phyloP scores from a whole-genome alignment of 1,284 basidiomycete species.

The Leccinum ponderosum region DNA sequence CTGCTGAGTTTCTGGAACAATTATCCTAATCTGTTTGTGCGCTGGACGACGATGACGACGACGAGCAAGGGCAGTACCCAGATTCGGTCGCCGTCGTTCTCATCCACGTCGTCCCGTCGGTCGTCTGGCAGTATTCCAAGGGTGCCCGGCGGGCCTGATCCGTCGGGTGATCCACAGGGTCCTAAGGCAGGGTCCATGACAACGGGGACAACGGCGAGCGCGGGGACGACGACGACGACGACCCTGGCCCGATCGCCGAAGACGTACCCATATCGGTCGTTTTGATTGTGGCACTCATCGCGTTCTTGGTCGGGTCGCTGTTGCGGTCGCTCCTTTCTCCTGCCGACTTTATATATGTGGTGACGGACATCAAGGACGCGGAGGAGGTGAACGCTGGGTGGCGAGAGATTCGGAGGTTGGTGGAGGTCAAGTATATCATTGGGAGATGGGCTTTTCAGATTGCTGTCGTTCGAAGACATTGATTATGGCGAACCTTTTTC shows the following conservation, averaged over 20 bases:
- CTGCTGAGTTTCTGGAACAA: conserved; percentile 45
- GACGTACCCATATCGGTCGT: conserved; percentile 55
- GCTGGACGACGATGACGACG: conserved; percentile 33
- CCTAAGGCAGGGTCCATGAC: neutral
- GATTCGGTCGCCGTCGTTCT: conserved; percentile 21
- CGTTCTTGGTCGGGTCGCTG: conserved; percentile 90
- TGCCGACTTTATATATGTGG: conserved; percentile 89
- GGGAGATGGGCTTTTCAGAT: conserved; percentile 84
- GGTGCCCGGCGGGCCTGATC: conserved; percentile 23
- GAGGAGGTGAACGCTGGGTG: conserved; percentile 59
- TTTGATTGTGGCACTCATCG: conserved; percentile 80
- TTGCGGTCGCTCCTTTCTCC: conserved; percentile 84
- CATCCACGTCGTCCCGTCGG: conserved; percentile 22
- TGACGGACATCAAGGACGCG: conserved; percentile 52
- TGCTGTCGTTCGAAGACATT: too few relatives aligned
- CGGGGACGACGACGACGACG: neutral
- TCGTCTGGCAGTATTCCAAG: conserved; percentile 21
- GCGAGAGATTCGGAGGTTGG: conserved; percentile 79
- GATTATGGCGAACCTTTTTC: too few relatives aligned
- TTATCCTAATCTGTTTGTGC: conserved; percentile 45
- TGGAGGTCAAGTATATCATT: conserved; percentile 76
- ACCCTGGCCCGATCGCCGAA: conserved; percentile 1
- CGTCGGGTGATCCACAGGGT: conserved; percentile 12
- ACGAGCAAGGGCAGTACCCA: conserved; percentile 12
- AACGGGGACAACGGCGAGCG: neutral